Base-by-base conservation (phyloP, 352 stramenopile genomes). In the Globisporangium cylindrosporum region DNA sequence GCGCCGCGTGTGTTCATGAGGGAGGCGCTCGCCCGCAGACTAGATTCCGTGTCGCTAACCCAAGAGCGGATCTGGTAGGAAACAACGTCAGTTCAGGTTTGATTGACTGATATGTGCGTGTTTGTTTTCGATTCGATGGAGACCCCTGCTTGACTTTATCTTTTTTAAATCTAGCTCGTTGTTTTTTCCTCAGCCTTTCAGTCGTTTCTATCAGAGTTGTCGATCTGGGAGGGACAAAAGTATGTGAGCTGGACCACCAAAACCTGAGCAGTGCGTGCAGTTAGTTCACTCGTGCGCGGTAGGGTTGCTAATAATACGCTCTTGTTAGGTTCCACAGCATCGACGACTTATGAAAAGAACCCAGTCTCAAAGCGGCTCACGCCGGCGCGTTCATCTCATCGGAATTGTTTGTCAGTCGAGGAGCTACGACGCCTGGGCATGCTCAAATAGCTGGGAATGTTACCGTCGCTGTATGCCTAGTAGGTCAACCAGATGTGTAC, bases 121-220 rank as follows among this genome's bases (percentile, higher is more conserved):
- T 68, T 32, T 62, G 49, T 29, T 62, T 59, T 51, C 29, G 36
- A 24, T 48, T 51, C 29, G 54, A 46, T 58, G 38, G 55, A 60
- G 54, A 34, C 18, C 54, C 25, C 57, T 60, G 57, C 51, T 62
- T 61, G 61, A 29, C 59, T 61, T 41, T 69, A 14, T 57, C 20
- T 73, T 36, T 38, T 49, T 59, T 43, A 18, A 59, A 59, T 59
- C 54, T 18, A 43, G 25, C 20, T 59, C 54, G 54, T 43, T 59
- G 54, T 59, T 59, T 41, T 59, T 51, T 43, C 8, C 15, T 18
- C 27, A 27, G 15, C n/a, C 25, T 38, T 59, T 22, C 6, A 51
- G 43, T 22, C 18, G 6, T 22, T 51, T 51, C 18, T 3, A 46
- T 46, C 12, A 15, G 36, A 51, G 18, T 49, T 49, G 41, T n/a